Percentiles rank a stretch among this genome's conserved stretches.
Evolutionary conservation across 495 filamentous ascomycete genomes (phyloP).

Genomic region (Penicillium argentinense): DNA sequence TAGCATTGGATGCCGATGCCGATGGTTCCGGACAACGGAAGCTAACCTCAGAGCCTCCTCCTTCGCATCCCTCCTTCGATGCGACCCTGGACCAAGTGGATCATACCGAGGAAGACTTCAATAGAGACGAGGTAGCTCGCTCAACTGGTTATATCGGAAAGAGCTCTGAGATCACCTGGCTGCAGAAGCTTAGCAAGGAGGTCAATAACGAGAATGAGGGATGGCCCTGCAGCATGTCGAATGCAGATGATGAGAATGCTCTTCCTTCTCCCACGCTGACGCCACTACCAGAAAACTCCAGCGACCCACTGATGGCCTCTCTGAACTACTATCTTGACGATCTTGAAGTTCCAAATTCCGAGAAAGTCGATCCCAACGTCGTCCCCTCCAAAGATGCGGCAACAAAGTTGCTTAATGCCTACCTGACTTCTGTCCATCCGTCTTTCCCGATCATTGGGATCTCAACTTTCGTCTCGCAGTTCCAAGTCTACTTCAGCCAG

Average conservation of each 20-base stretch:
- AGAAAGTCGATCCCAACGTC: slow-evolving; percentile 46
- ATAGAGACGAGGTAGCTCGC: slow-evolving; percentile 45
- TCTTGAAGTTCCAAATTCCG: slow-evolving; percentile 42
- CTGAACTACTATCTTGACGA: slow-evolving; percentile 54
- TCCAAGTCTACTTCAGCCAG: slow-evolving; percentile 46
- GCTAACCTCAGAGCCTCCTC: slow-evolving; percentile 18
- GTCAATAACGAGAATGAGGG: slow-evolving; percentile 32
- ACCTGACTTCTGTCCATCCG: slow-evolving; percentile 57
- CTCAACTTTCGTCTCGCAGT: slow-evolving; percentile 52
- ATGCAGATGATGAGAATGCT: slow-evolving; percentile 20
- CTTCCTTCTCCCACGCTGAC: slow-evolving; percentile 31
- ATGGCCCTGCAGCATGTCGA: slow-evolving; percentile 14
- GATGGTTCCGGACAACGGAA: background rate
- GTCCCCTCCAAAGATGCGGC: slow-evolving; percentile 53
- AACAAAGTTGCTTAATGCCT: slow-evolving; percentile 56
- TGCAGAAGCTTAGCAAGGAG: slow-evolving; percentile 46
- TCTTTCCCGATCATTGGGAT: slow-evolving; percentile 61
- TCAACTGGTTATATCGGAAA: slow-evolving; percentile 60
- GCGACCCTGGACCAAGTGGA: slow-evolving; percentile 54
- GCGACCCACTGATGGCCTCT: slow-evolving; percentile 29
- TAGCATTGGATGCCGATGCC: slow-evolving; percentile 19
- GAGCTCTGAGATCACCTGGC: slow-evolving; percentile 60
- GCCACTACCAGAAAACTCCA: slow-evolving; percentile 24
- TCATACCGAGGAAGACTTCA: slow-evolving; percentile 58
- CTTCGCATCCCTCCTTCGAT: slow-evolving; percentile 29